Conservation (phyloP, 352 stramenopile genomes). For the Sclerospora graminicola region DNA sequence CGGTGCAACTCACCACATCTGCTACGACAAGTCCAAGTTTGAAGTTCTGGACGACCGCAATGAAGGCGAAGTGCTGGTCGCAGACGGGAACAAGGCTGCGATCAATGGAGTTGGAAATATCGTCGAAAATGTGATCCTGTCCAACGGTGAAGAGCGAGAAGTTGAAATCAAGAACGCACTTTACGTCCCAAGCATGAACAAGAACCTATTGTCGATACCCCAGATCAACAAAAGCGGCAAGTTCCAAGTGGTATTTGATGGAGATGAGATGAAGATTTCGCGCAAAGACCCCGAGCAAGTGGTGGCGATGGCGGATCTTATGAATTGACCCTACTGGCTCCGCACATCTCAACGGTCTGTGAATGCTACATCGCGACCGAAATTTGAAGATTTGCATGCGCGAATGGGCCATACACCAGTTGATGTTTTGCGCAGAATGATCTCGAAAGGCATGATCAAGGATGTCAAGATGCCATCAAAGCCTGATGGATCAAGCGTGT, state of each 20-base stretch:
- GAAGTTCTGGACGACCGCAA: no score
- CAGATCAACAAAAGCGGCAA: neutral
- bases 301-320: no score
- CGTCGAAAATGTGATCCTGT: neutral
- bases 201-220: neutral
- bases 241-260: no score
- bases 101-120: neutral
- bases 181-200: constrained; percentile 1
- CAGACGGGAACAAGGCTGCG: neutral
- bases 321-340: no score
- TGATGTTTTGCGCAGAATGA: neutral
- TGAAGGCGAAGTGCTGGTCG: no score
- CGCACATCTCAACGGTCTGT: neutral
- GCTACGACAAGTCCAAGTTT: neutral
- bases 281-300: no score
- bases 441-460: neutral
- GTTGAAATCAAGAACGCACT: constrained; percentile 4
- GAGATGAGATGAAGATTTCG: no score
- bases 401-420: neutral
- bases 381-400: neutral
- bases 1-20: constrained; percentile 7
- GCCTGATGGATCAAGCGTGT: no score
- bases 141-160: constrained; percentile 1
- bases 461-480: no score
- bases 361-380: neutral